Conservation (phyloP, 202 grass and related monocot genomes). For the Setaria italica region DNA sequence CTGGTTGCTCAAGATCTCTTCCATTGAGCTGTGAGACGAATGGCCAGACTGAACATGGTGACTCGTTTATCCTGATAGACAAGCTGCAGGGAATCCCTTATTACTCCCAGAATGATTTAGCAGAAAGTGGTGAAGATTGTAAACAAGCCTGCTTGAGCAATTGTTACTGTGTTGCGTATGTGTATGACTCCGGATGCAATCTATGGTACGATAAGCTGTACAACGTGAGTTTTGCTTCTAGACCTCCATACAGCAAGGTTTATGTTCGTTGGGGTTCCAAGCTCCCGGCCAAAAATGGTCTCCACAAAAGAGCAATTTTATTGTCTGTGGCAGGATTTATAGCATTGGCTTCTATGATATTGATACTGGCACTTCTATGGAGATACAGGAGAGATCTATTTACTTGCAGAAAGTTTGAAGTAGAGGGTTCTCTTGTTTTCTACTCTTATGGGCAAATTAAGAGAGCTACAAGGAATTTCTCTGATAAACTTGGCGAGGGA, state of each 20-base stretch:
- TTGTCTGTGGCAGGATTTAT: conserved; percentile 33
- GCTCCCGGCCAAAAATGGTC: conserved; percentile 25
- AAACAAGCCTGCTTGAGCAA: conserved; percentile 52
- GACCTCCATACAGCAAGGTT: conserved; percentile 45
- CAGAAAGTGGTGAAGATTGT: conserved; percentile 41
- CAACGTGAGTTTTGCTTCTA: conserved; percentile 42
- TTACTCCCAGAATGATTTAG: conserved; percentile 11
- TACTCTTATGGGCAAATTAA: conserved; percentile 65
- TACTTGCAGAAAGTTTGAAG: conserved; percentile 32
- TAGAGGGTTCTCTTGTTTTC: conserved; percentile 46
- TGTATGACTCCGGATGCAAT: conserved; percentile 49
- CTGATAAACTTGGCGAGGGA: conserved; percentile 65
- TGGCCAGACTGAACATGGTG: conserved; percentile 46
- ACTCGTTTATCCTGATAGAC: conserved; percentile 38
- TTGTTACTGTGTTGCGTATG: conserved; percentile 68
- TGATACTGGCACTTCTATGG: conserved; percentile 36
- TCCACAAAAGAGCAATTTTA: conserved; percentile 19
- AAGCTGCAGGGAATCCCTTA: conserved; percentile 51
- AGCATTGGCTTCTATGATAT: conserved; percentile 18
- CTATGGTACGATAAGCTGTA: conserved; percentile 60
- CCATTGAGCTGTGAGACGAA: conserved; percentile 47
- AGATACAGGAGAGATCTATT: conserved; percentile 38
- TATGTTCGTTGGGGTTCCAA: conserved; percentile 52
- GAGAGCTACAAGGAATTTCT: conserved; percentile 64
- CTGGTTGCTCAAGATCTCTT: conserved; percentile 54